These are phyloP conservation scores for Pyricularia grisea DNA, from an alignment of 2,329 filamentous ascomycete genomes.

Conservation along the genomic window DNA sequence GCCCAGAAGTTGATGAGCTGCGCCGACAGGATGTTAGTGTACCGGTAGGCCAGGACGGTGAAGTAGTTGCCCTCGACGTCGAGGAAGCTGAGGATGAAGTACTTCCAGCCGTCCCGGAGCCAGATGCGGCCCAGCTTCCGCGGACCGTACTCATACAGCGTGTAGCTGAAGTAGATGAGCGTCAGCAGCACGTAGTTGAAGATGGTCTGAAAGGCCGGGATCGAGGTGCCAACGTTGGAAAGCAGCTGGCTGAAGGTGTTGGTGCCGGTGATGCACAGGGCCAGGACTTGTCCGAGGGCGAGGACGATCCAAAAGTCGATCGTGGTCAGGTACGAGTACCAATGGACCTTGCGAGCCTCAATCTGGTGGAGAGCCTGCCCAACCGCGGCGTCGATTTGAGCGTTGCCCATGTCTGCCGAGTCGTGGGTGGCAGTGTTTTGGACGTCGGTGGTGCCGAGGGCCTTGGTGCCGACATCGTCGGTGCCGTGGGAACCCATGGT, in stretches of 20 bases:
- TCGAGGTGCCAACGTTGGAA: slow-evolving; percentile 54
- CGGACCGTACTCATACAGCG: slow-evolving; percentile 70
- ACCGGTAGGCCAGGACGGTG: slow-evolving; percentile 84
- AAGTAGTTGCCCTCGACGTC: slow-evolving; percentile 99
- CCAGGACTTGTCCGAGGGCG: slow-evolving; percentile 70
- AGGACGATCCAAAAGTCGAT: slow-evolving; percentile 83
- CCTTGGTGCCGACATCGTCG: slow-evolving; percentile 6
- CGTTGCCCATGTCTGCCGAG: slow-evolving; percentile 14
- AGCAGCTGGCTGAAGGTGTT: slow-evolving; percentile 85
- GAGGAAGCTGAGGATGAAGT: slow-evolving; percentile 82
- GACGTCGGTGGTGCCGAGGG: slow-evolving; percentile 4
- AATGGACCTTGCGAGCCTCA: slow-evolving; percentile 42
- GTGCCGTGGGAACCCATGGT: slow-evolving; percentile 4
- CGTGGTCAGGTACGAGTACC: slow-evolving; percentile 72
- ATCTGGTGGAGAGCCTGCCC: slow-evolving; percentile 43
- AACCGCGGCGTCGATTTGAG: slow-evolving; percentile 26
- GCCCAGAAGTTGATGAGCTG: slow-evolving; percentile 99
- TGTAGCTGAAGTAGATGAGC: slow-evolving; percentile 70
- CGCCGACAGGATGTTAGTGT: slow-evolving; percentile 85
- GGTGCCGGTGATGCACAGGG: slow-evolving; percentile 83
- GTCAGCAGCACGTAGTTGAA: slow-evolving; percentile 89
- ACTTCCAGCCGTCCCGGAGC: slow-evolving; percentile 76
- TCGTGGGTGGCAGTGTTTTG: slow-evolving; percentile 12
- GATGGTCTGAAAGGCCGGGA: slow-evolving; percentile 90
- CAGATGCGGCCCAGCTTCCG: slow-evolving; percentile 58